Percentiles rank a stretch among this genome's conserved stretches.
phyloP scores from a whole-genome alignment of 768 basidiomycete species.

The Russula sp. region DNA sequence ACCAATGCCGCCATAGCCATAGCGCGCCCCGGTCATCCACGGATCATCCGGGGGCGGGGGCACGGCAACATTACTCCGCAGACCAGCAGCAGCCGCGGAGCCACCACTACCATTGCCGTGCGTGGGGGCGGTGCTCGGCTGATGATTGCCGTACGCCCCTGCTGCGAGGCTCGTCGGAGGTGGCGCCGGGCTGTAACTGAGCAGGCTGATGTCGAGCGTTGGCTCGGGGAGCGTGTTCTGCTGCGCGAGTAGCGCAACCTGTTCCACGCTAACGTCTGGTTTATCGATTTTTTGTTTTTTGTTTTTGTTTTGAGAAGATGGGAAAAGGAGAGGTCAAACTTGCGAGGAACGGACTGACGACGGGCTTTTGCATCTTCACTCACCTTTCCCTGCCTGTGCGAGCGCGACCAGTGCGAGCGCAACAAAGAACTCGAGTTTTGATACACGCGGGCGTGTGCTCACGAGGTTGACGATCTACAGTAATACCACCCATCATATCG shows the following conservation, averaged over 20 bases:
- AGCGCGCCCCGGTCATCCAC: conserved; percentile 11
- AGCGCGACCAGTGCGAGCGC: conserved; percentile 82
- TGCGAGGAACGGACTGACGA: not conserved
- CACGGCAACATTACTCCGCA: not conserved
- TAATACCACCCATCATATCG: not conserved
- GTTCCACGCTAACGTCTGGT: conserved; percentile 73
- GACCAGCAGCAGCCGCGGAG: not conserved
- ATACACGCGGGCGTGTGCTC: conserved; percentile 70
- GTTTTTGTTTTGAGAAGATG: not conserved
- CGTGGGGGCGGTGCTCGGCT: too few species aligned
- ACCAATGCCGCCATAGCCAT: not conserved
- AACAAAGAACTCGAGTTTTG: conserved; percentile 87
- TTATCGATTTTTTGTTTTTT: not conserved
- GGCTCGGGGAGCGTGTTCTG: conserved; percentile 77
- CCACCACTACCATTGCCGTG: too few species aligned
- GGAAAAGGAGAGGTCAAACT: not conserved
- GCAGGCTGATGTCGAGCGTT: conserved; percentile 50
- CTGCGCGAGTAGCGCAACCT: conserved; percentile 67
- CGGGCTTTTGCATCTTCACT: conserved; percentile 7
- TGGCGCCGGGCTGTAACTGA: conserved; percentile 39
- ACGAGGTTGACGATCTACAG: conserved; percentile 83
- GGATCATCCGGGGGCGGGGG: conserved; percentile 10
- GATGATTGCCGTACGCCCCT: not conserved
- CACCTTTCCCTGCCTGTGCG: conserved; percentile 77
- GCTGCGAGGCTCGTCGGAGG: conserved; percentile 28